A percentile compares a stretch with the other conserved stretches of the same genome.
phyloP scores from a whole-genome alignment of 108 stramenopile species.

The Fistulifera pelliculosa region DNA sequence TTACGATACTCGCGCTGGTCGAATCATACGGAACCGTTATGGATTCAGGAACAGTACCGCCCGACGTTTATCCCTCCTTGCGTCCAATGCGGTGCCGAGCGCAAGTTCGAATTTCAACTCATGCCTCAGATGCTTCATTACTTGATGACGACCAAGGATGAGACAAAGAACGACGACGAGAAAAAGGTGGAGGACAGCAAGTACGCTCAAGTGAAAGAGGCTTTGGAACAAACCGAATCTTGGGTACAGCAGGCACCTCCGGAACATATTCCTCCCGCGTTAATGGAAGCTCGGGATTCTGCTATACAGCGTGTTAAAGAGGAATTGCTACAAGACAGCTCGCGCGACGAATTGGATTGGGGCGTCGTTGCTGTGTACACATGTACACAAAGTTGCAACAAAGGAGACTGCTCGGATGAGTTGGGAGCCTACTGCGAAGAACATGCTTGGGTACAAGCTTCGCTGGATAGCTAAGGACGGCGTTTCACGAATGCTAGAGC shows the following conservation, averaged over 20 bases:
- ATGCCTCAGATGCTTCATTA: conserved; percentile 83
- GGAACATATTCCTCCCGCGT: conserved; percentile 50
- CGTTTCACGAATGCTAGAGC: no score
- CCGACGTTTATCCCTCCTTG: conserved; percentile 44
- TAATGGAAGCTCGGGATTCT: conserved; percentile 52
- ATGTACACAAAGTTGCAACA: conserved; percentile 71
- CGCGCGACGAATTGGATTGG: conserved; percentile 50
- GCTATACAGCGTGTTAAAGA: conserved; percentile 30
- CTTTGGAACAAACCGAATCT: conserved; percentile 37
- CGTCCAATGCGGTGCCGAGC: conserved; percentile 52
- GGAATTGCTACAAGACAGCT: conserved; percentile 6
- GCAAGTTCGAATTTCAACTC: conserved; percentile 78
- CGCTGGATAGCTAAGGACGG: conserved; percentile 16
- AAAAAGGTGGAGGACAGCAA: conserved; percentile 9
- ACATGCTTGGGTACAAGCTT: conserved; percentile 76
- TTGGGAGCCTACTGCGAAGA: conserved; percentile 72
- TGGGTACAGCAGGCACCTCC: conserved; percentile 29
- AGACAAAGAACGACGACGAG: conserved; percentile 10
- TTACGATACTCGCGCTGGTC: conserved; percentile 71
- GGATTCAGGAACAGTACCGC: conserved; percentile 51
- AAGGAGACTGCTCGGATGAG: conserved; percentile 35
- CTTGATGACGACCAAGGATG: conserved; percentile 15
- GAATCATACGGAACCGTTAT: conserved; percentile 24
- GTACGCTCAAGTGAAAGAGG: conserved; percentile 34
- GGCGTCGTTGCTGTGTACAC: conserved; percentile 74